Evolutionary conservation across 2,329 filamentous ascomycete genomes (phyloP).

Genomic region (Didymosphaeria variabile): DNA sequence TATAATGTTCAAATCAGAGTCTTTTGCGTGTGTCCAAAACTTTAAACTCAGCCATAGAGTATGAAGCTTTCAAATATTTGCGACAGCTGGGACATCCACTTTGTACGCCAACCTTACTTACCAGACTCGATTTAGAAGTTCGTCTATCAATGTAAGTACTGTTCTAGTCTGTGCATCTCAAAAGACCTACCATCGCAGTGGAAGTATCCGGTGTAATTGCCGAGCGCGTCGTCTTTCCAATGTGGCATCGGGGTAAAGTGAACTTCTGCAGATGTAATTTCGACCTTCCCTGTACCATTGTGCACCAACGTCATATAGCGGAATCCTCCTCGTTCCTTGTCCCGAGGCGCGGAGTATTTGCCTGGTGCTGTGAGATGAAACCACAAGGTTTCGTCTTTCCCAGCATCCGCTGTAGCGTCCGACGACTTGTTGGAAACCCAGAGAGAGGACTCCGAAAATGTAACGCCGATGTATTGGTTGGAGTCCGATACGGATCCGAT

Average conservation of each 20-base stretch:
- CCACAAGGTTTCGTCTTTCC: constrained; percentile 60
- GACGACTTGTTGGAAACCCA: constrained; percentile 59
- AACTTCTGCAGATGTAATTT: constrained; percentile 48
- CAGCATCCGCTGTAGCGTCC: constrained; percentile 58
- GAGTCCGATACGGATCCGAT: constrained; percentile 45
- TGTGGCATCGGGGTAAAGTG: constrained; percentile 59
- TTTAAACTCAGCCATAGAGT: no score
- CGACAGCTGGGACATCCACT: no score
- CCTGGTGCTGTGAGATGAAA: constrained; percentile 53
- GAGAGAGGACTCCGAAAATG: constrained; percentile 54
- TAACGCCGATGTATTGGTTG: constrained; percentile 54
- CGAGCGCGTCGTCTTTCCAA: constrained; percentile 47
- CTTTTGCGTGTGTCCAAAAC: no score
- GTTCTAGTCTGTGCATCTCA: not conserved
- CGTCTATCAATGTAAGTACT: constrained; percentile 41
- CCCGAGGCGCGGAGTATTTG: constrained; percentile 52
- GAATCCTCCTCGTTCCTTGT: constrained; percentile 57
- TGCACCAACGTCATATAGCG: constrained; percentile 57
- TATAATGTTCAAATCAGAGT: no score
- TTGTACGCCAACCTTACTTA: no score
- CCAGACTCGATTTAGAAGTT: constrained; percentile 55
- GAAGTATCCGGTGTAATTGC: constrained; percentile 54
- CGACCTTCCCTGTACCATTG: constrained; percentile 54
- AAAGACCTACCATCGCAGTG: constrained; percentile 48
- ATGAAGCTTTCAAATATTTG: no score